A percentile compares a stretch with the other conserved stretches of the same genome.
Evolutionary conservation across 371 early-diverging fungal genomes (phyloP).

Genomic region (Apophysomyces elegans): DNA sequence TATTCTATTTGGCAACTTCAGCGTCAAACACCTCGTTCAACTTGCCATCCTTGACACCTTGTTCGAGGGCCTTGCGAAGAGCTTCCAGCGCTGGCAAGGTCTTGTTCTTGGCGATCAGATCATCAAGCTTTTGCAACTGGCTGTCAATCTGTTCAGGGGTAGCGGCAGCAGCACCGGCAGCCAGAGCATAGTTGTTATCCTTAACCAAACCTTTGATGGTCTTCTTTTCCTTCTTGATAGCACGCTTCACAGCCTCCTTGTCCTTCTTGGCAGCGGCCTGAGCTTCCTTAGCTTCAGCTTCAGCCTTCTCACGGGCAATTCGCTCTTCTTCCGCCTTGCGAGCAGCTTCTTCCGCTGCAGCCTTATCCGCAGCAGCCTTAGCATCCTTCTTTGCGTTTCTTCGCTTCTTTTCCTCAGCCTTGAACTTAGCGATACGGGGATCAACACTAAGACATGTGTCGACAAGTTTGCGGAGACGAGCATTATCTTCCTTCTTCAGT

Average conservation of each 20-base stretch:
- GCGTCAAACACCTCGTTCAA: slow-evolving; percentile 56
- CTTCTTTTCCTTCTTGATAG: slow-evolving; percentile 92
- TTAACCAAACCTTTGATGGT: slow-evolving; percentile 80
- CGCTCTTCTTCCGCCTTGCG: slow-evolving; percentile 55
- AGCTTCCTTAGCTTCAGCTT: slow-evolving; percentile 65
- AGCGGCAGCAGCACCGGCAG: slow-evolving; percentile 54
- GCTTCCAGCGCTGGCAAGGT: slow-evolving; percentile 59
- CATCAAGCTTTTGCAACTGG: slow-evolving; percentile 71
- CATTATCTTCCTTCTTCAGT: slow-evolving; percentile 96
- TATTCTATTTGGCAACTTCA: slow-evolving; percentile 28
- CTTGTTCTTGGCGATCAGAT: slow-evolving; percentile 72
- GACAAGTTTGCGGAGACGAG: slow-evolving; percentile 85
- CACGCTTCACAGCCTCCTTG: slow-evolving; percentile 79
- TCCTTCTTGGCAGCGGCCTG: slow-evolving; percentile 71
- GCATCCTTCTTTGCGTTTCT: slow-evolving; percentile 91
- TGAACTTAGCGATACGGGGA: slow-evolving; percentile 90
- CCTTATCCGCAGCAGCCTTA: slow-evolving; percentile 77
- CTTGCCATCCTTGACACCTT: slow-evolving; percentile 59
- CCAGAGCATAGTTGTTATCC: slow-evolving; percentile 80
- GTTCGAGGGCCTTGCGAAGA: slow-evolving; percentile 59
- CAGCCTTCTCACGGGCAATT: slow-evolving; percentile 58
- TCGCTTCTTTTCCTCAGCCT: slow-evolving; percentile 87
- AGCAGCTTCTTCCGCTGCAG: slow-evolving; percentile 68
- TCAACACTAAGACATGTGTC: slow-evolving; percentile 84
- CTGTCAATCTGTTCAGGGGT: slow-evolving; percentile 61